Base-by-base conservation (phyloP, 345 rosid species). In the Streptanthus diversifolius region DNA sequence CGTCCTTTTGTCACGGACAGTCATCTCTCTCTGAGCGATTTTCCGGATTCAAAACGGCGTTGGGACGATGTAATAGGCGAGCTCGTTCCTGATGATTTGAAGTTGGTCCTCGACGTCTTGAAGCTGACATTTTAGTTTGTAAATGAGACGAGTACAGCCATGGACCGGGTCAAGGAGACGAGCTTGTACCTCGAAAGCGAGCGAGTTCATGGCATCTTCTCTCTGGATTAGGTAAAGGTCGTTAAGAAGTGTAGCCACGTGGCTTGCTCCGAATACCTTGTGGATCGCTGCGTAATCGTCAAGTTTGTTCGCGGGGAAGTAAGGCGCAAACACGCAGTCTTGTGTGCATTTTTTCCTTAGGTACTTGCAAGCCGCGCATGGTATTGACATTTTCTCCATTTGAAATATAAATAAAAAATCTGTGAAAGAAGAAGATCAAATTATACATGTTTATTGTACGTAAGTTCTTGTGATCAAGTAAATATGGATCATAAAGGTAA, bases 321-420 rank as follows among this genome's bases (percentile, higher is more conserved):
- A 82, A 11, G 91, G 91, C 1, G 88, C 88, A 14, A 85, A 87
- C 0, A 80, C 63, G 61, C 91, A 87, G 7, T 81, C 87, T 52
- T 73, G 73, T 1, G 84, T 77, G 77, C 91, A 87, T 60, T 82
- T 87, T 64, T 82, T 79, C 54, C 86, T 64, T 15, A 74, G 82
- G 36, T 77, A 37, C 83, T 87, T 87, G 80, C 88, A 87, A 15
- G 87, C 87, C 1, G 91, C 87, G 43, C 91, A 87, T 7, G 91
- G 86, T 12, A 83, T 61, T 2, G 83, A 51, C 83, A 79, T 82
- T 36, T 56, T 35, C 15, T 47, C 54, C 41, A 10, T 62, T 27
- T 71, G 17, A 49, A 27, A 2, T 25, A 17, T 25, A 17, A 29
- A 57, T 13, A 13, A 12, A 52, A 52, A 14, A 7, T 57, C 45